These are phyloP conservation scores for Platanthera guangdongensis DNA, from an alignment of 106 monocot species.

Conservation along the genomic window DNA sequence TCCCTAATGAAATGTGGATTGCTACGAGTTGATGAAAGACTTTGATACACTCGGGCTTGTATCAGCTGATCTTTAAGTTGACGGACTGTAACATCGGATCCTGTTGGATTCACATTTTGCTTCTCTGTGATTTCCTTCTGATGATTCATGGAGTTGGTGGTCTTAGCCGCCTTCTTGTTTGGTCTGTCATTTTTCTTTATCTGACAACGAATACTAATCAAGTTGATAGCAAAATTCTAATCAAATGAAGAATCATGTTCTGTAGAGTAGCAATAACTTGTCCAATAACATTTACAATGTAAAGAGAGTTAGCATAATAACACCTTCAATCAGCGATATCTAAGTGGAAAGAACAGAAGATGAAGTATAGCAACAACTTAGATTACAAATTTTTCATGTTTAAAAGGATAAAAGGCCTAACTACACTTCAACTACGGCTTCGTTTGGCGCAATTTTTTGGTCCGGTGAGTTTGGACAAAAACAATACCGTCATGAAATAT, in stretches of 20 bases:
- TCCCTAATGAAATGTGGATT: conserved; percentile 64
- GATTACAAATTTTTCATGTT: too few relatives aligned
- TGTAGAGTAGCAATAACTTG: not conserved
- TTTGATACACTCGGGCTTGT: conserved; percentile 64
- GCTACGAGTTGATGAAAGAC: conserved; percentile 48
- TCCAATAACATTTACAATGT: not conserved
- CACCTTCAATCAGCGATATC: not conserved
- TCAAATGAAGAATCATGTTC: not conserved
- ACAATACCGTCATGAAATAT: too few relatives aligned
- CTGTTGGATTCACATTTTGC: conserved; percentile 4
- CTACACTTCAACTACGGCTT: too few relatives aligned
- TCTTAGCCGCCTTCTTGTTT: conserved; percentile 13
- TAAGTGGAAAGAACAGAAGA: not conserved
- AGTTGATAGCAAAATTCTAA: not conserved
- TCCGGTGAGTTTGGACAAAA: too few relatives aligned
- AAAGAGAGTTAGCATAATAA: not conserved
- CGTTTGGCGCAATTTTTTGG: too few relatives aligned
- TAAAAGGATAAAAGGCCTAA: too few relatives aligned
- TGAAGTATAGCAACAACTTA: too few relatives aligned
- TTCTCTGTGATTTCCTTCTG: conserved; percentile 1
- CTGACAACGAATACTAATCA: not conserved
- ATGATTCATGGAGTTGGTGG: conserved; percentile 7
- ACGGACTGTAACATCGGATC: conserved; percentile 58
- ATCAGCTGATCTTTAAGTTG: conserved; percentile 79
- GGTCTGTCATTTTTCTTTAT: conserved; percentile 10